phyloP scores from a whole-genome alignment of 108 stramenopile genomes.

The Fistulifera solaris region DNA sequence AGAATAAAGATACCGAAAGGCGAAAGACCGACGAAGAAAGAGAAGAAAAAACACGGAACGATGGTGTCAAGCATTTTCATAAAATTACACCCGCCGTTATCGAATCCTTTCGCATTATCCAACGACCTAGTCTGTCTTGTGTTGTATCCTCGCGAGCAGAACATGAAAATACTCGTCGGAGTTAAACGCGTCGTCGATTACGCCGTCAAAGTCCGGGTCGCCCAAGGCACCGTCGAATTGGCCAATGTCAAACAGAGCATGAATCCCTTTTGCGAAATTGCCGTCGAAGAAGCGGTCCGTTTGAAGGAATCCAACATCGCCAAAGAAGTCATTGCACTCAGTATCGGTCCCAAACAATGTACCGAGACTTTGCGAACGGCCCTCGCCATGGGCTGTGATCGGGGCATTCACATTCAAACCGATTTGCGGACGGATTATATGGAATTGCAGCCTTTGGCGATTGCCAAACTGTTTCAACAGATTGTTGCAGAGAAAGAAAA shows the following conservation, averaged over 20 bases:
- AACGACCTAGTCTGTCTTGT: no score
- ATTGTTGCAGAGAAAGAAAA: slow-evolving; percentile 72
- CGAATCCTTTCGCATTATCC: no score
- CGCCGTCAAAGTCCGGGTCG: slow-evolving; percentile 97
- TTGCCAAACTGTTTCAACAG: slow-evolving; percentile 70
- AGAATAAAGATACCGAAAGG: no score
- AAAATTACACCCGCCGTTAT: no score
- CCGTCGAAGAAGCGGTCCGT: slow-evolving; percentile 94
- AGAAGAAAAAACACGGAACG: no score
- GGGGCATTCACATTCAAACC: slow-evolving; percentile 91
- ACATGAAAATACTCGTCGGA: slow-evolving; percentile 90
- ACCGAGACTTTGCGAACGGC: slow-evolving; percentile 92
- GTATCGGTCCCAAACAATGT: slow-evolving; percentile 95
- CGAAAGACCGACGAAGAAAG: no score
- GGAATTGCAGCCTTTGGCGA: slow-evolving; percentile 93
- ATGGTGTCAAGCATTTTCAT: no score
- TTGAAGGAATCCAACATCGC: slow-evolving; percentile 87
- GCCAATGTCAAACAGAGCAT: slow-evolving; percentile 97
- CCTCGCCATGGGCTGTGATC: slow-evolving; percentile 83
- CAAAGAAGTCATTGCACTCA: slow-evolving; percentile 89
- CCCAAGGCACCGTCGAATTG: slow-evolving; percentile 90
- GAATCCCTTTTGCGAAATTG: slow-evolving; percentile 99
- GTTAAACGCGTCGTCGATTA: slow-evolving; percentile 98
- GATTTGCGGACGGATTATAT: slow-evolving; percentile 90
- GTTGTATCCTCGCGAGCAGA: slow-evolving; percentile 4